Percentiles rank a stretch among this genome's conserved stretches.
Evolutionary conservation across 2,329 filamentous ascomycete genomes (phyloP).

Genomic region (Xylariaceae sp.): DNA sequence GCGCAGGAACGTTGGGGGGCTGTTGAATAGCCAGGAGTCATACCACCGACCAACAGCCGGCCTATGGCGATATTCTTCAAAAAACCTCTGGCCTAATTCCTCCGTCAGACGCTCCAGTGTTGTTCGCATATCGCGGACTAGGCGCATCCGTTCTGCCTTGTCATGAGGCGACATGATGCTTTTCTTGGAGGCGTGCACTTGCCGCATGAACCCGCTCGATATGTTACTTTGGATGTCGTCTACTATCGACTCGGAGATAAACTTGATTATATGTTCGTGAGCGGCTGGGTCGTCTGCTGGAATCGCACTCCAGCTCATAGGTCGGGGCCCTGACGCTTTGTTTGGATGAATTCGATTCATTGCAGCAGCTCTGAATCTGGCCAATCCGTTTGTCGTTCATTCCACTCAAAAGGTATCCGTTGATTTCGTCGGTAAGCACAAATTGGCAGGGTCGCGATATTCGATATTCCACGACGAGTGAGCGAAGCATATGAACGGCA

Average conservation of each 20-base stretch:
- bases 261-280: slow-evolving; percentile 21
- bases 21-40: slow-evolving; percentile 18
- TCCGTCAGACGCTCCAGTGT: slow-evolving; percentile 19
- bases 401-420: background rate
- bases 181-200: slow-evolving; percentile 19
- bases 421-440: background rate
- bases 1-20: slow-evolving; percentile 16
- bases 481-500: slow-evolving; percentile 2
- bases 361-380: slow-evolving; percentile 1
- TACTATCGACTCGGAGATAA: slow-evolving; percentile 19
- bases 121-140: slow-evolving; percentile 18
- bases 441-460: background rate
- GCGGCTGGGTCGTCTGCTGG: slow-evolving; percentile 18
- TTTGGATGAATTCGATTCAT: slow-evolving; percentile 15
- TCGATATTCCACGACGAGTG: background rate
- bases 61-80: slow-evolving; percentile 17
- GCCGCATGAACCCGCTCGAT: slow-evolving; percentile 17
- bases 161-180: slow-evolving; percentile 18
- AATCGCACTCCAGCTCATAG: slow-evolving; percentile 17
- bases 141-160: slow-evolving; percentile 20
- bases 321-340: slow-evolving; percentile 6
- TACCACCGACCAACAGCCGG: slow-evolving; percentile 21
- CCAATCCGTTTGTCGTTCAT: slow-evolving; percentile 2
- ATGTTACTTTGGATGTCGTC: slow-evolving; percentile 19
- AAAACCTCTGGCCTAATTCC: slow-evolving; percentile 20